phyloP scores from a whole-genome alignment of 208 protist genomes.

The Leishmania major region DNA sequence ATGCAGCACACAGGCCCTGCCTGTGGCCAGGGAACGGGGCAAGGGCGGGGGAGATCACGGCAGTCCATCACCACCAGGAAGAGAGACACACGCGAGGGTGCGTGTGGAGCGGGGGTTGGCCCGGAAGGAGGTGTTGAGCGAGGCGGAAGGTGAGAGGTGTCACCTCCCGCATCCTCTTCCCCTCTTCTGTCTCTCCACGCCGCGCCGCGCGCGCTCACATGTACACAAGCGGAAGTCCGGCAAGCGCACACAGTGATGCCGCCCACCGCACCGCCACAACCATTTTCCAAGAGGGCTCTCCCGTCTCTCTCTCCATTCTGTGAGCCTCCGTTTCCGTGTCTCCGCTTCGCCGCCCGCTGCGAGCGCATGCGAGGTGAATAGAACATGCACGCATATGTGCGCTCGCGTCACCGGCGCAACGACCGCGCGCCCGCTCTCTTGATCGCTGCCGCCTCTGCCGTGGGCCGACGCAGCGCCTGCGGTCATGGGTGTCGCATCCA shows the following conservation, averaged over 20 bases:
- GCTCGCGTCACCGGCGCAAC: background rate
- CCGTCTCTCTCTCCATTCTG: background rate
- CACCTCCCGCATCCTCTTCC: background rate
- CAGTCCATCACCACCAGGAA: background rate
- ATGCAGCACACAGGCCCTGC: background rate
- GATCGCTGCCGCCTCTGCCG: constrained; percentile 16
- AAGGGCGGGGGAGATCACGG: background rate
- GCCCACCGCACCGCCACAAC: background rate
- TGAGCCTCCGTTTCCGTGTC: background rate
- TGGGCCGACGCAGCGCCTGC: constrained; percentile 33
- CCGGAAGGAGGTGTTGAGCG: background rate
- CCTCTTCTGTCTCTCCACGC: background rate
- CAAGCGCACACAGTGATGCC: background rate
- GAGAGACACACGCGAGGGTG: background rate
- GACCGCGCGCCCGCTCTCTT: background rate
- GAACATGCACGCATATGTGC: background rate
- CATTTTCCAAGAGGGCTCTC: background rate
- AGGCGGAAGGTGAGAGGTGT: background rate
- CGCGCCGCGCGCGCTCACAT: background rate
- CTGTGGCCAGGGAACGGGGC: background rate
- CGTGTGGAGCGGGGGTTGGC: too few relatives aligned
- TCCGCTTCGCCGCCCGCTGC: background rate
- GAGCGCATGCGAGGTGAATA: background rate
- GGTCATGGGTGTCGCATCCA: constrained; percentile 73
- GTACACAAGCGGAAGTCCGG: background rate